A percentile compares a stretch with the other conserved stretches of the same genome.
Evolutionary conservation across 2,329 filamentous ascomycete genomes (phyloP).

Genomic region (Diplodia intermedia): DNA sequence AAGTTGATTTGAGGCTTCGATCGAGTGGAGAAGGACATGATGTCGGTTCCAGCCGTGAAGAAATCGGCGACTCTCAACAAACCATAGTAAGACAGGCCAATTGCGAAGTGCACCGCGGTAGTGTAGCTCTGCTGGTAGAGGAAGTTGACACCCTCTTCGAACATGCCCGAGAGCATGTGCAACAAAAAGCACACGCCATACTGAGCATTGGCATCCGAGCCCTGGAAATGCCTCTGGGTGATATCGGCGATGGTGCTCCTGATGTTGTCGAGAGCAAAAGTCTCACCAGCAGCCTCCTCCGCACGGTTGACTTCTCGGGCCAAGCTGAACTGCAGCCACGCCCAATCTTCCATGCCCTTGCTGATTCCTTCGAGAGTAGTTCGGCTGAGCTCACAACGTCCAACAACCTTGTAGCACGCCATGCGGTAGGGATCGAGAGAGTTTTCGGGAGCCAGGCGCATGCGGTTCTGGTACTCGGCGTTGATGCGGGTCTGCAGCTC

Average conservation of each 20-base stretch:
- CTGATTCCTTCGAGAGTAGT: slow-evolving; percentile 64
- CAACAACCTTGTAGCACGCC: slow-evolving; percentile 97
- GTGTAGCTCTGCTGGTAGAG: slow-evolving; percentile 91
- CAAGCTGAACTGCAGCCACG: slow-evolving; percentile 70
- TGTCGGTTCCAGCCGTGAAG: slow-evolving; percentile 66
- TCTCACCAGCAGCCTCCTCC: slow-evolving; percentile 67
- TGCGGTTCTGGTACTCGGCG: slow-evolving; percentile 85
- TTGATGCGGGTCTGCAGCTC: slow-evolving; percentile 87
- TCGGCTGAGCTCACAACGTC: slow-evolving; percentile 69
- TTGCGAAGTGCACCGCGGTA: slow-evolving; percentile 92
- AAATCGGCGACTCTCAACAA: slow-evolving; percentile 87
- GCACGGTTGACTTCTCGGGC: slow-evolving; percentile 67
- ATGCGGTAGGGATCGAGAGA: slow-evolving; percentile 93
- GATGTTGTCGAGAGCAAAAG: slow-evolving; percentile 71
- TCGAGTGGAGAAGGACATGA: slow-evolving; percentile 71
- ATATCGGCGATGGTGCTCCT: slow-evolving; percentile 86
- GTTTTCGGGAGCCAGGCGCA: slow-evolving; percentile 82
- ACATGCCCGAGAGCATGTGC: slow-evolving; percentile 88
- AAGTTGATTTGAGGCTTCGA: slow-evolving; percentile 88
- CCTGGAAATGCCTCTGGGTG: slow-evolving; percentile 85
- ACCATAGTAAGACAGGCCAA: slow-evolving; percentile 88
- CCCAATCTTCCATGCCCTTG: slow-evolving; percentile 69
- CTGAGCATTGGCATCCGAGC: slow-evolving; percentile 76
- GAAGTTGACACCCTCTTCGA: slow-evolving; percentile 90
- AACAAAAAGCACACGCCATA: slow-evolving; percentile 94